Evolutionary conservation across 2,329 filamentous ascomycete genomes (phyloP), one percentile per base, ranked within the genome.

Genomic region (Polychaeton citri): DNA sequence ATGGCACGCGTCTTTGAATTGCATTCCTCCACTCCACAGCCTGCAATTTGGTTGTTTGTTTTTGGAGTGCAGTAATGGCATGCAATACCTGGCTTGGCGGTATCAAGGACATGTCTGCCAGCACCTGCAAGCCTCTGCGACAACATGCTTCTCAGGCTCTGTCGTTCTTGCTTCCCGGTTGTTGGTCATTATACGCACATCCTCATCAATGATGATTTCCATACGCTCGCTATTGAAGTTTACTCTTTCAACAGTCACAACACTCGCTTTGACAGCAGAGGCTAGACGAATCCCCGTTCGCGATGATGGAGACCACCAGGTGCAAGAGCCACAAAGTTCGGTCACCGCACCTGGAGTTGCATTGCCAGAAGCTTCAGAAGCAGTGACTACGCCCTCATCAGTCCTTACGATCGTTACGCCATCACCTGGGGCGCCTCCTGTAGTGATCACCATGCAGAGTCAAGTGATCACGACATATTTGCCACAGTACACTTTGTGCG

Each of bases 391-490:
- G 17, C 36, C 44, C 15, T 33, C 41, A n/a, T 32, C 43, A 8
- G 48, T 60, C 15, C 45, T 59, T 36, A 59, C 57, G 21, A 49
- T 59, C 28, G 48, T 65, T 17, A 63, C 54, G 21, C 61, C 62
- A 3, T 65, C 61, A 8, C 61, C 61, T 2, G 57, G 57, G 34
- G 62, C 61, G n/a, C 46, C 52, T 12, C 55, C 58, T 0, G 46
- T 65, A 2, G 50, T 61, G 10, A 50, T 65, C 7, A 64, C 60
- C 2, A 39, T 51, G 19, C 57, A 64, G 40, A 63, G 61, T 44
- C 62, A 65, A 42, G 48, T 64, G 7, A 51, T 64, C 17, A 60
- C 59, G 6, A 61, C 61, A 0, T 65, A 56, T 40, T 48, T 62
- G 6, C 61, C 62, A 0, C 48, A 60, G 38, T 59, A 55, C 42